Conservation (phyloP, 805 yeast species). For the Myxozyma sirexii region DNA sequence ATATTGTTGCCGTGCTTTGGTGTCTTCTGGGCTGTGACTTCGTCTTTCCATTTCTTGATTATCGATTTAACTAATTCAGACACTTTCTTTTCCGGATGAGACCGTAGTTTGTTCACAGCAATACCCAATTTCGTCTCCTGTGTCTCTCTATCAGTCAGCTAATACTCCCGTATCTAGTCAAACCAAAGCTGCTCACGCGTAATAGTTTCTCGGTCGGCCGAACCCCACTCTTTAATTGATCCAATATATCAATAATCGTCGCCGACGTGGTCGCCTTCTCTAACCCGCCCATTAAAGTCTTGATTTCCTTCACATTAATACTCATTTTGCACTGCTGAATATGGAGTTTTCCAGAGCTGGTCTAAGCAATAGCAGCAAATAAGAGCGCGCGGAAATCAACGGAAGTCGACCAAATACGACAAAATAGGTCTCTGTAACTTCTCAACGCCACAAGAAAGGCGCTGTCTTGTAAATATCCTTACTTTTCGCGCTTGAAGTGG, state of each 20-base stretch:
- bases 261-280: constrained; percentile 72
- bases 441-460: too few species aligned
- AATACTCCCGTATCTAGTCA: too few species aligned
- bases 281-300: constrained; percentile 65
- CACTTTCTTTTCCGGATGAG: constrained; percentile 63
- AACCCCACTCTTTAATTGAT: constrained; percentile 67
- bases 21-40: constrained; percentile 55
- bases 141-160: not conserved
- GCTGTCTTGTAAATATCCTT: too few species aligned
- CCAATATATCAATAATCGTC: constrained; percentile 66
- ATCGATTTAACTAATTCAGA: constrained; percentile 74
- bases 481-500: too few species aligned
- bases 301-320: constrained; percentile 55
- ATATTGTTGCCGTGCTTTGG: constrained; percentile 1
- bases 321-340: not conserved
- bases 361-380: too few species aligned
- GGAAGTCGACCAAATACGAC: not conserved
- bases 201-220: constrained; percentile 82
- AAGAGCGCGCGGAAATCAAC: not conserved
- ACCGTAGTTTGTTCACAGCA: constrained; percentile 84
- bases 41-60: constrained; percentile 88
- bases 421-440: too few species aligned
- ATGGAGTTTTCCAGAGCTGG: not conserved
- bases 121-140: constrained; percentile 94
- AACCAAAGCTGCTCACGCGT: constrained; percentile 51